Evolutionary conservation across 2,329 filamentous ascomycete genomes (phyloP), one percentile per base, ranked within the genome.

Genomic region (Alternaria sp.): DNA sequence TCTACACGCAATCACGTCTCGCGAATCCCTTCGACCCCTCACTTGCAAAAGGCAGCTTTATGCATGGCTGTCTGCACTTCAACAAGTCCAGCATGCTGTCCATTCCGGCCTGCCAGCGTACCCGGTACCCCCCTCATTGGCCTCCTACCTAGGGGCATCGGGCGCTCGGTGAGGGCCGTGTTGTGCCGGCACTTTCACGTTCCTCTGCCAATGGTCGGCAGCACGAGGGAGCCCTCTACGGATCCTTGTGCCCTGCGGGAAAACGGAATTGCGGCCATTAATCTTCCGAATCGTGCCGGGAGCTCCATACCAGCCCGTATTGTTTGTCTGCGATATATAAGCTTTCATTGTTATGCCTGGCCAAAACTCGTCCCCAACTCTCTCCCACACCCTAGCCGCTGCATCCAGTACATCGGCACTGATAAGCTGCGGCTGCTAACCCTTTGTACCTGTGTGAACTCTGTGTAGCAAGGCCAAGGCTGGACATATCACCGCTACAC

Each of bases 271-370:
- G 51, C 62, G 61, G 56, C 58, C 58, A 61, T 58, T 61, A 56
- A 51, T 56, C 56, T 64, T 58, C 65, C 65, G 65, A 61, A 41
- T 60, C 52, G 51, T 63, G 62, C 67, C 68, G 68, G 62, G 48
- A 49, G 40, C 51, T 52, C 34, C 44, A 24, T 29, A 36, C 34
- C 53, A 55, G 13, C 31, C 44, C 41, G 33, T 54, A 44, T 58
- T 55, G 50, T 21, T 26, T 54, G 49, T 54, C 39, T 51, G 49
- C 51, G 29, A 49, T 60, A 53, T 41, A 54, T 31, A n/a, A 46
- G 28, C 28, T 37, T 41, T 53, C 36, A 34, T 41, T 33, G 36
- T 21, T 50, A 40, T 17, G 33, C 51, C 44, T 33, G 13, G 42
- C 36, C 36, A n/a, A n/a, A 29, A 42, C 53, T 55, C 42, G 44